Evolutionary conservation across 2,329 filamentous ascomycete genomes (phyloP).

Genomic region (Emmonsia crescens): DNA sequence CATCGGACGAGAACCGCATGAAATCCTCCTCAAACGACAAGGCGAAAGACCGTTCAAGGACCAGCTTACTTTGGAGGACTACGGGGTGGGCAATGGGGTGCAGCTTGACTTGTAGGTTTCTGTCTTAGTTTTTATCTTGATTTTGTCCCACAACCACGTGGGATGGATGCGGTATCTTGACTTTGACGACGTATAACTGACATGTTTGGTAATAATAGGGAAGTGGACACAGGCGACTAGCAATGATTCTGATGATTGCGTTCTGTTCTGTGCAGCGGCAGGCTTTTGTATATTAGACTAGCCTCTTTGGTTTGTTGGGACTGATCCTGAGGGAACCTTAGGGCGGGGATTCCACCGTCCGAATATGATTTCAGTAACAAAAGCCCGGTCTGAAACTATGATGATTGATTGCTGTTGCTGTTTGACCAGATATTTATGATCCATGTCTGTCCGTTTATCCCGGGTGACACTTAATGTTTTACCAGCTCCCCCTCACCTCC

Average conservation of each 20-base stretch:
- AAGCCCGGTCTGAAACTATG: neutral
- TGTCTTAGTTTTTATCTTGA: neutral
- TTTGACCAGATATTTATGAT: neutral
- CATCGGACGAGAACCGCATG: conserved; percentile 78
- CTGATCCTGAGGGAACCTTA: neutral
- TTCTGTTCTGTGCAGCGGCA: conserved; percentile 5
- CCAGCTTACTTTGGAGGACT: conserved; percentile 74
- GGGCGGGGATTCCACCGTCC: neutral
- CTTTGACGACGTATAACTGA: conserved; percentile 16
- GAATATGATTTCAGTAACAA: neutral
- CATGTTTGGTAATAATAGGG: conserved; percentile 19
- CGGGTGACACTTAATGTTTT: neutral
- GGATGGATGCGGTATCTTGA: neutral
- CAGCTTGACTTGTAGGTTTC: conserved; percentile 37
- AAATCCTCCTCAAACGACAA: conserved; percentile 86
- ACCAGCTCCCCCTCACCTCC: neutral
- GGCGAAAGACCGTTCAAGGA: conserved; percentile 93
- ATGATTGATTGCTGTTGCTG: neutral
- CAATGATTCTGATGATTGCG: conserved; percentile 1
- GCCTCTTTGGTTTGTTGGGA: neutral
- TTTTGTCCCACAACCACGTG: neutral
- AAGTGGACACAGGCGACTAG: conserved; percentile 40
- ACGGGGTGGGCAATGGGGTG: conserved; percentile 87
- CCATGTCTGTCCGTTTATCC: neutral
- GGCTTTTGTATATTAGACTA: neutral